These are phyloP conservation scores for Botryosphaeria dothidea DNA, from an alignment of 2,329 filamentous ascomycete species.

Conservation along the genomic window DNA sequence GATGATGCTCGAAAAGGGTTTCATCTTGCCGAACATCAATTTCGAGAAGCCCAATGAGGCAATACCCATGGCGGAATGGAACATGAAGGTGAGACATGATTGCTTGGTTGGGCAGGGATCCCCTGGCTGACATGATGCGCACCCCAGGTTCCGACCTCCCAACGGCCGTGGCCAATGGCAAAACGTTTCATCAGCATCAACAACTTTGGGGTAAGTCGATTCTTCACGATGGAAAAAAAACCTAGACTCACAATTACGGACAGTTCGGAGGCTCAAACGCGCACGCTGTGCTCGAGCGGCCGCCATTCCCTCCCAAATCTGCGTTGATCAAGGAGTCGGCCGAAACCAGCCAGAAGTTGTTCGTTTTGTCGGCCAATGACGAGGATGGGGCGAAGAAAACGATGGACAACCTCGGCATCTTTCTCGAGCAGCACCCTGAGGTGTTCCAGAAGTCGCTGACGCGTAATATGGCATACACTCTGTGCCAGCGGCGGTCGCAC, in stretches of 20 bases:
- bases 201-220: no score
- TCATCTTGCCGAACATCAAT: conserved; percentile 29
- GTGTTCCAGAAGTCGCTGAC: conserved; percentile 15
- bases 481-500: conserved; percentile 16
- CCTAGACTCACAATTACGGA: no score
- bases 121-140: neutral
- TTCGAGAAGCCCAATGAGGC: conserved; percentile 21
- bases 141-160: neutral
- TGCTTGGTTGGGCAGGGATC: neutral
- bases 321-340: conserved; percentile 1
- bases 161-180: conserved; percentile 17
- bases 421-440: conserved; percentile 18
- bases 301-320: neutral
- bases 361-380: conserved; percentile 16
- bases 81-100: conserved; percentile 21
- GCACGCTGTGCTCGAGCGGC: conserved; percentile 17
- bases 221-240: no score
- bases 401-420: conserved; percentile 8
- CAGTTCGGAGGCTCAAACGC: conserved; percentile 22
- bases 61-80: conserved; percentile 21
- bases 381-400: neutral
- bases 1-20: conserved; percentile 26
- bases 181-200: conserved; percentile 19
- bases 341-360: neutral
- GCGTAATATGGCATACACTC: conserved; percentile 19